A percentile compares a stretch with the other conserved stretches of the same genome.
Conservation (phyloP, 2,329 filamentous ascomycete genomes). For the Ceratocystis eucalypticola region DNA sequence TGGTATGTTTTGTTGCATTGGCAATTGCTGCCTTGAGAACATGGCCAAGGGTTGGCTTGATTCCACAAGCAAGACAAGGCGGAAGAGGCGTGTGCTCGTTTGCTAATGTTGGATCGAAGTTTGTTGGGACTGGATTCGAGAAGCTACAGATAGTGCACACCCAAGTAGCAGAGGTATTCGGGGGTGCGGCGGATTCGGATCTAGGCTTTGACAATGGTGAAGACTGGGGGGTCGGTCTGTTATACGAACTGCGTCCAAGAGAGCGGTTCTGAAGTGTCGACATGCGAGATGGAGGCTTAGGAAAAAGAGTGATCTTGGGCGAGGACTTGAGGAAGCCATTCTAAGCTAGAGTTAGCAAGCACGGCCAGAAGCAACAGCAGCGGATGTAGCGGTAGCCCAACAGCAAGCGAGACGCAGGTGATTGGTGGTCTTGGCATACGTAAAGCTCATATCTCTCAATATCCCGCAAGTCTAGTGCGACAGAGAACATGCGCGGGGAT, state of each 20-base stretch:
- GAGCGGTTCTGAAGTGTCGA: slow-evolving; percentile 5
- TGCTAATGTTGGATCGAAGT: slow-evolving; percentile 76
- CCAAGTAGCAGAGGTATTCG: slow-evolving; percentile 61
- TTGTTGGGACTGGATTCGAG: slow-evolving; percentile 81
- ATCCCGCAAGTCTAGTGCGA: slow-evolving; percentile 77
- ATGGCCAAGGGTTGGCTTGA: slow-evolving; percentile 72
- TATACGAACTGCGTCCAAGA: neutral
- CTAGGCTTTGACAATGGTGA: neutral
- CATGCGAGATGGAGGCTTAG: slow-evolving; percentile 60
- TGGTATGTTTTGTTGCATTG: slow-evolving; percentile 47
- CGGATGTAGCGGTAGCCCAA: too few species aligned
- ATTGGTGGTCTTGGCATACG: slow-evolving; percentile 31
- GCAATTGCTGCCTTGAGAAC: slow-evolving; percentile 78
- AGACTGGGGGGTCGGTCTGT: neutral
- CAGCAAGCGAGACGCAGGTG: neutral
- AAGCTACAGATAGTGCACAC: slow-evolving; percentile 93
- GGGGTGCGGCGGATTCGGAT: neutral
- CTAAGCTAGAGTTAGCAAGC: slow-evolving; percentile 8
- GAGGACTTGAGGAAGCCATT: slow-evolving; percentile 92
- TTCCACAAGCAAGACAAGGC: slow-evolving; percentile 83
- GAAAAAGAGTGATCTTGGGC: slow-evolving; percentile 76
- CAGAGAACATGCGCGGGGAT: slow-evolving; percentile 71
- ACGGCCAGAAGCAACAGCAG: slow-evolving; percentile 29
- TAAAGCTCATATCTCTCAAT: slow-evolving; percentile 86
- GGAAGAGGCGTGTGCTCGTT: slow-evolving; percentile 67